Conservation (phyloP, 805 yeast genomes). For the Starmera pachycereana region DNA sequence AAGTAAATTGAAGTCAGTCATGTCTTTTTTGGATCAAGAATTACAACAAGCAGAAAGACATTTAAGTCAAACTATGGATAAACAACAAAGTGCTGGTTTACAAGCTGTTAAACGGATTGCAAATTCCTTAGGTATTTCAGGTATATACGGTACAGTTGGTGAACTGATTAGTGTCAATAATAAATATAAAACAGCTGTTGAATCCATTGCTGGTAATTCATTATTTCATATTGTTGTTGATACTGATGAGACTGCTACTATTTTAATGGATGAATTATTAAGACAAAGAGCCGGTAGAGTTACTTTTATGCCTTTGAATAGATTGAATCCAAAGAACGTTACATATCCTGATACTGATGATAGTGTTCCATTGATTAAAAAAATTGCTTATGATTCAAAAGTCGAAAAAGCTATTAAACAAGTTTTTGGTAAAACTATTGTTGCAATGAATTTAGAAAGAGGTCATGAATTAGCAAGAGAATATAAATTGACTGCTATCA, state of each 20-base stretch:
- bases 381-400: conserved; percentile 49
- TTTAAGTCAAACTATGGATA: conserved; percentile 66
- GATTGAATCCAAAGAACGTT: conserved; percentile 34
- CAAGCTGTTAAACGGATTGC: conserved; percentile 58
- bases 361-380: conserved; percentile 69
- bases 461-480: conserved; percentile 60
- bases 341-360: conserved; percentile 51
- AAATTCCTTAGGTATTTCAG: conserved; percentile 42
- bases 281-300: conserved; percentile 71
- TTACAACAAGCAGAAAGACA: conserved; percentile 45
- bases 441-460: conserved; percentile 55
- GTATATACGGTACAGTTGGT: conserved; percentile 79
- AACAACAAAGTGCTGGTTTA: conserved; percentile 60
- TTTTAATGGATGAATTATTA: conserved; percentile 65
- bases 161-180: conserved; percentile 75
- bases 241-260: conserved; percentile 71
- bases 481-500: conserved; percentile 62
- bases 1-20: conserved; percentile 46
- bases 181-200: conserved; percentile 77
- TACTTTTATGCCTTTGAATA: conserved; percentile 83
- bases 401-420: conserved; percentile 63
- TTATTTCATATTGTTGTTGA: conserved; percentile 87
- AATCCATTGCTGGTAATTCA: conserved; percentile 80
- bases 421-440: conserved; percentile 73
- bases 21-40: conserved; percentile 45